phyloP scores from a whole-genome alignment of 352 stramenopile genomes.

The Phytophthora ohioensis region DNA sequence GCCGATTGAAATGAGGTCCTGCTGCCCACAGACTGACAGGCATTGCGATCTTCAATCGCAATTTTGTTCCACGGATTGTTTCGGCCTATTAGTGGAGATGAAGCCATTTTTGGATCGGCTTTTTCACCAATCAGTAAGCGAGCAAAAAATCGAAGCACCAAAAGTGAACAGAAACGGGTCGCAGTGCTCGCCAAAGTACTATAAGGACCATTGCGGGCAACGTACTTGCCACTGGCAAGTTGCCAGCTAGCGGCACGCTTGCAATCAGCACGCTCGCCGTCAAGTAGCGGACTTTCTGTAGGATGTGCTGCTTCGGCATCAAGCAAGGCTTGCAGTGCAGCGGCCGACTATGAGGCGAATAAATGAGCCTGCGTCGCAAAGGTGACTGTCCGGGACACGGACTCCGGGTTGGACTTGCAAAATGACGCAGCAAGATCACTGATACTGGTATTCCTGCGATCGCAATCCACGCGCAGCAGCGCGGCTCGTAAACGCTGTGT shows the following conservation, averaged over 20 bases:
- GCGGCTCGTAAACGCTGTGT: no score
- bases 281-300: not conserved
- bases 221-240: no score
- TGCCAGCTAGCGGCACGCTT: not conserved
- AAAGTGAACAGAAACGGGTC: conserved; percentile 9
- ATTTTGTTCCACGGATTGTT: conserved; percentile 35
- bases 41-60: conserved; percentile 44
- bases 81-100: conserved; percentile 21
- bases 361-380: not conserved
- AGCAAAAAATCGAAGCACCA: conserved; percentile 23
- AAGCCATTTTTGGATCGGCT: conserved; percentile 1
- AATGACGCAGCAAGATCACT: not conserved
- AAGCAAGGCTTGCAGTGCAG: no score
- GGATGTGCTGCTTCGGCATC: not conserved
- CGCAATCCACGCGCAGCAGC: no score
- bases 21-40: not conserved
- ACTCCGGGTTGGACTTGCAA: no score
- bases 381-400: not conserved
- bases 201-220: no score
- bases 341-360: not conserved
- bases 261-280: not conserved
- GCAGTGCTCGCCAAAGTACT: not conserved
- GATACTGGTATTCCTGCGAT: no score
- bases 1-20: conserved; percentile 3
- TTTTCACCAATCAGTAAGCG: conserved; percentile 25